A percentile compares a stretch with the other conserved stretches of the same genome.
Conservation (phyloP, 345 rosid species). For the Bretschneidera sinensis region DNA sequence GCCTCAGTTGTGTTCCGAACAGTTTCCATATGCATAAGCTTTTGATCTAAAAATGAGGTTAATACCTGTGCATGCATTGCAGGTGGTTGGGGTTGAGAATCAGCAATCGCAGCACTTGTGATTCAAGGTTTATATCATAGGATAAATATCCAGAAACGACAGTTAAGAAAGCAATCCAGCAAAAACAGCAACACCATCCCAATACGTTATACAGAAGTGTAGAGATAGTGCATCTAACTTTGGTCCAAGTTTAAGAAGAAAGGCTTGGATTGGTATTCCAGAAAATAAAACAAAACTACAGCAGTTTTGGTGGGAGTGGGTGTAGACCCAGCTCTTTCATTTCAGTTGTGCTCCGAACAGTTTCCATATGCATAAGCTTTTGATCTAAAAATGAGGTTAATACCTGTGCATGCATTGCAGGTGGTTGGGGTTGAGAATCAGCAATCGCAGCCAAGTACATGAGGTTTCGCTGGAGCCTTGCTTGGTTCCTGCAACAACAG, state of each 20-base stretch:
- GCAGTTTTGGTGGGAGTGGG: background rate
- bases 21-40: too few relatives aligned
- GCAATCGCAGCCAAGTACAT: constrained; percentile 99
- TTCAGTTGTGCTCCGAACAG: too few relatives aligned
- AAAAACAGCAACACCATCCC: too few relatives aligned
- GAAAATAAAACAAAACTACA: too few relatives aligned
- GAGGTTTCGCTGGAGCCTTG: constrained; percentile 91
- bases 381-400: background rate
- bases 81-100: constrained; percentile 96
- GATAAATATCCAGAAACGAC: too few relatives aligned
- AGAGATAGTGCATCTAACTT: too few relatives aligned
- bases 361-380: too few relatives aligned
- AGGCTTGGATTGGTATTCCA: too few relatives aligned
- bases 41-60: background rate
- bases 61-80: constrained; percentile 75
- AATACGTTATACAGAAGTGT: too few relatives aligned
- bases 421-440: constrained; percentile 96
- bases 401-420: constrained; percentile 83
- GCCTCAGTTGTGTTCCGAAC: too few relatives aligned
- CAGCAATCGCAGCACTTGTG: constrained; percentile 99
- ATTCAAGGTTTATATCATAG: too few relatives aligned
- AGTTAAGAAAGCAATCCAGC: background rate
- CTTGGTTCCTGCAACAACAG: constrained; percentile 68
- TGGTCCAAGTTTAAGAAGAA: too few relatives aligned
- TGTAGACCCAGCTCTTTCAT: background rate